Conservation (phyloP, 169 alveolate genomes). For the Neospora caninum region DNA sequence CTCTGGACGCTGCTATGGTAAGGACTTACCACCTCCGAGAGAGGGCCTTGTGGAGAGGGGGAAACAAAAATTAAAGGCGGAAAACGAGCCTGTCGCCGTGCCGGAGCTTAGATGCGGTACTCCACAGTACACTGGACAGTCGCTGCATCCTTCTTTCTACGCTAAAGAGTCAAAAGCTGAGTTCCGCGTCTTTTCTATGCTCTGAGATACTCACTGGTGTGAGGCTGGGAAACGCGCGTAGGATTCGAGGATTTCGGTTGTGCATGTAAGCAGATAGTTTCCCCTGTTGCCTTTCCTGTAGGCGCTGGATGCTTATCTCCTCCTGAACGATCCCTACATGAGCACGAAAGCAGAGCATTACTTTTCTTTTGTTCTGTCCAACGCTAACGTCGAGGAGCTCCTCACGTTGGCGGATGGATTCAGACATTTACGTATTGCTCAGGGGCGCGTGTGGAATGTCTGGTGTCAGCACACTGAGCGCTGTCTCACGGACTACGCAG, state of each 20-base stretch:
- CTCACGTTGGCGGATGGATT: not conserved
- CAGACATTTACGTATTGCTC: conserved; percentile 2
- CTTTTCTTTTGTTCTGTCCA: not conserved
- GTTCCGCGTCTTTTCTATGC: too few relatives aligned
- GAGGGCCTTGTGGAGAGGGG: too few relatives aligned
- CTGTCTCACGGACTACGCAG: not conserved
- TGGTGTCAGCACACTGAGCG: conserved; percentile 5
- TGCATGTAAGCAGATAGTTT: not conserved
- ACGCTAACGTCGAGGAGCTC: conserved; percentile 1
- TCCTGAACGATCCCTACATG: not conserved
- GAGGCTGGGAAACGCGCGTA: too few relatives aligned
- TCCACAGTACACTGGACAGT: too few relatives aligned
- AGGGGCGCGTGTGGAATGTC: conserved; percentile 25
- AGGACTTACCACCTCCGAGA: not conserved
- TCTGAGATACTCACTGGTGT: too few relatives aligned
- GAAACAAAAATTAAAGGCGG: too few relatives aligned
- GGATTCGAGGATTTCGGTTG: not conserved
- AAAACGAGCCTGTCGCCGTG: too few relatives aligned
- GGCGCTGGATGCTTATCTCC: conserved; percentile 21
- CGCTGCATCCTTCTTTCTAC: too few relatives aligned
- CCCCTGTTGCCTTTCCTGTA: not conserved
- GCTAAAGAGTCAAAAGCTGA: too few relatives aligned
- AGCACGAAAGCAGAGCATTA: conserved; percentile 24
- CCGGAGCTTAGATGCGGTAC: too few relatives aligned
- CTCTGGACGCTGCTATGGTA: conserved; percentile 31